Conservation (phyloP, 1,284 basidiomycete species). For the Ustilago crameri region DNA sequence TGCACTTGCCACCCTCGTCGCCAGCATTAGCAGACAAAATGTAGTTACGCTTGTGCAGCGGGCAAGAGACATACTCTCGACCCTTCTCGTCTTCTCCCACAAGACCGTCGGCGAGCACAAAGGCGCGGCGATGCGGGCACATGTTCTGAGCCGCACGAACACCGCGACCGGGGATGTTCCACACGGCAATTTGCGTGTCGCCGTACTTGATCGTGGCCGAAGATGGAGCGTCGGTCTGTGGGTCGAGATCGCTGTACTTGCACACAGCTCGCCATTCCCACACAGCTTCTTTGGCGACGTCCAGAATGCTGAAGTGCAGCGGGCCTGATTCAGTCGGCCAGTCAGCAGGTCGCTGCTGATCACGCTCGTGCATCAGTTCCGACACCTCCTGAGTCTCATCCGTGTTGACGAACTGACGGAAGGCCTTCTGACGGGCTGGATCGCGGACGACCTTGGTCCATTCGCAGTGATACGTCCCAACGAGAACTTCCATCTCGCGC, state of each 20-base stretch:
- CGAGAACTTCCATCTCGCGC: constrained; percentile 76
- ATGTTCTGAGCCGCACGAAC: constrained; percentile 78
- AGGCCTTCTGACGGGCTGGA: constrained; percentile 73
- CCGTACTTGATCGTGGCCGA: constrained; percentile 77
- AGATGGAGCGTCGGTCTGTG: constrained; percentile 71
- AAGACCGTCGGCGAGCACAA: constrained; percentile 78
- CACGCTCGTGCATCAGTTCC: constrained; percentile 75
- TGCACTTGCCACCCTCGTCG: constrained; percentile 74
- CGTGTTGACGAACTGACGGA: constrained; percentile 79
- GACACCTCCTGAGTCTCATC: constrained; percentile 72
- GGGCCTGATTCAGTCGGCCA: constrained; percentile 76
- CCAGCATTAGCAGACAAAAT: constrained; percentile 69
- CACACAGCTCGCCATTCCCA: constrained; percentile 77
- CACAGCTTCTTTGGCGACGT: constrained; percentile 71
- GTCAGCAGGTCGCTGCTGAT: constrained; percentile 76
- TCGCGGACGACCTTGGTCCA: constrained; percentile 77
- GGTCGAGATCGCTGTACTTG: constrained; percentile 72
- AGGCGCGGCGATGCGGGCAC: constrained; percentile 77
- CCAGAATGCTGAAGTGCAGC: constrained; percentile 71
- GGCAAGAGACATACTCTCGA: constrained; percentile 70
- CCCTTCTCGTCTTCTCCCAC: constrained; percentile 67
- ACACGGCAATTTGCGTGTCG: constrained; percentile 78
- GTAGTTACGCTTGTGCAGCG: constrained; percentile 80
- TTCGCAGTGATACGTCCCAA: constrained; percentile 78
- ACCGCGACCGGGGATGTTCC: constrained; percentile 74